Base-by-base conservation (phyloP, 169 alveolate genomes). In the Perkinsus marinus region DNA sequence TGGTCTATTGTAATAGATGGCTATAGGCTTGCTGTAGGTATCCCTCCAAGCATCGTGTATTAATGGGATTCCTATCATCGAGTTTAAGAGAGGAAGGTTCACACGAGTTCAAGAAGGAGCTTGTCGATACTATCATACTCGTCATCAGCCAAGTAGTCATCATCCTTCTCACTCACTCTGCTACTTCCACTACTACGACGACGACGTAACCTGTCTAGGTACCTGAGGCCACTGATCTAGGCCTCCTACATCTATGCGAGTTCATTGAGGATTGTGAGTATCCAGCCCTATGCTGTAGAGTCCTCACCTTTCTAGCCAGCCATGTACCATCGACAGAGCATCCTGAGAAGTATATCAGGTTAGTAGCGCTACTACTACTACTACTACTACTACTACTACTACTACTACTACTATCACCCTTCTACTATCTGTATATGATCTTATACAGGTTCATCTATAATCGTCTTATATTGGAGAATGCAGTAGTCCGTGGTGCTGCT, bases 201-300 rank as follows among this genome's bases (percentile, higher is more conserved):
- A 91, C 92, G 93, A 95, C 38, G 97, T 97, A 39, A 93, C 94
- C 43, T 96, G 97, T 92, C 92, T 95, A 92, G 92, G 98, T 97
- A 39, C 91, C 96, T 47, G 26, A 13, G 0, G 79, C 79, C 26
- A 57, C 79, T 57, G 79, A 57, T 57, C 79, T 57, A 2, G 97
- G 98, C 34, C 93, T 98, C 37, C 95, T 97, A 26, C 97, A 96
- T 93, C 95, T 97, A 43, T 99, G 99, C 91, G 99, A 99, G 94
- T 97, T 97, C 93, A 98, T 98, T 39, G 99, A 98, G 95, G 99
- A 99, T 94, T 99, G 99, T 92, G 99, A 98, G 92, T 98, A 97
- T 94, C 97, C 98, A 37, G 95, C 96, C 57, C 94, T 99, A 17
- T 96, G 97, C 94, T 95, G 96, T n/a, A 68, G 91, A 36, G 90